Percentiles rank a stretch among this genome's conserved stretches.
These are phyloP conservation scores for Xerocomus brunneocitrinus DNA, from an alignment of 768 basidiomycete genomes.

Conservation along the genomic window DNA sequence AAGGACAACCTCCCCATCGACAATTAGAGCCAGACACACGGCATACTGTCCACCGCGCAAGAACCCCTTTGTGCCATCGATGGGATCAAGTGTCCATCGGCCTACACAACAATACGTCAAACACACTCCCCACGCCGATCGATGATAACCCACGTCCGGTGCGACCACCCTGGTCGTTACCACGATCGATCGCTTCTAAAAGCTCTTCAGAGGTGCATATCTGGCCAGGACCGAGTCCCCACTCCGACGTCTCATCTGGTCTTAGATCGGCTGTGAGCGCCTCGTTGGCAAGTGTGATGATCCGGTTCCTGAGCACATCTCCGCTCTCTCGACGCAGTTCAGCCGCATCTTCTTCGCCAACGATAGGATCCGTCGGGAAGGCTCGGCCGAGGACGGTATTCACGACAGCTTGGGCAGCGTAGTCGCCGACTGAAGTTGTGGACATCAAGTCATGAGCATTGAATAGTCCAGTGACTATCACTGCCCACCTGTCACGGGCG, in stretches of 20 bases:
- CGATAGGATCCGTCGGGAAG: conserved; percentile 84
- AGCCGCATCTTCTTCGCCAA: conserved; percentile 91
- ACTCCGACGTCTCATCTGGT: conserved; percentile 54
- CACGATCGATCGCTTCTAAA: conserved; percentile 84
- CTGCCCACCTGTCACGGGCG: conserved; percentile 75
- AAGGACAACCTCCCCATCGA: conserved; percentile 72
- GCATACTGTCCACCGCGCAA: conserved; percentile 90
- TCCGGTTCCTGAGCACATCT: conserved; percentile 50
- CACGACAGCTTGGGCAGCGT: conserved; percentile 89
- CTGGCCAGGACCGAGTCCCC: conserved; percentile 68
- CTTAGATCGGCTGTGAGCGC: conserved; percentile 53
- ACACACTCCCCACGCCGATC: background rate
- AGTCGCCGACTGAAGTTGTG: conserved; percentile 72
- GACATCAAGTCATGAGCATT: background rate
- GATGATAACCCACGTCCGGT: conserved; percentile 56
- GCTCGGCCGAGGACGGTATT: conserved; percentile 69
- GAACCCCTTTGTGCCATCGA: conserved; percentile 94
- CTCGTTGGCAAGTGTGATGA: conserved; percentile 80
- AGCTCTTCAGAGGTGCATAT: conserved; percentile 52
- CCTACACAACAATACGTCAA: conserved; percentile 36
- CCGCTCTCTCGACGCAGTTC: conserved; percentile 58
- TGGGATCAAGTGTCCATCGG: conserved; percentile 85
- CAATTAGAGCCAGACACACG: conserved; percentile 81
- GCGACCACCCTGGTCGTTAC: conserved; percentile 66
- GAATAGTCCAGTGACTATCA: background rate